These are phyloP conservation scores for Tuctoria greenei DNA, from an alignment of 176 grass and related monocot species.

Conservation along the genomic window DNA sequence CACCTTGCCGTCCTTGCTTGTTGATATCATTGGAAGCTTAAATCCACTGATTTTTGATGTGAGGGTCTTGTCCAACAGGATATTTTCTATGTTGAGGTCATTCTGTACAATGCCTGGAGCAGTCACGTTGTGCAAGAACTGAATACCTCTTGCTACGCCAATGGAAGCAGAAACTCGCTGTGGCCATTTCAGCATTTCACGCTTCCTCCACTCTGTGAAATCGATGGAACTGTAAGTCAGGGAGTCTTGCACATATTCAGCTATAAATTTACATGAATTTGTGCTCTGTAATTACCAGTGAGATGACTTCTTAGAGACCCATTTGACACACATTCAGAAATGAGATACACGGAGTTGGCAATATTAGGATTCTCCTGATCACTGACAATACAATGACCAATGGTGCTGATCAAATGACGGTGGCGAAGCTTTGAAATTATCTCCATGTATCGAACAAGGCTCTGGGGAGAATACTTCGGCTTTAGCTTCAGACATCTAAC, in stretches of 20 bases:
- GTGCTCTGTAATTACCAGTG: conserved; percentile 45
- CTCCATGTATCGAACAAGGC: conserved; percentile 72
- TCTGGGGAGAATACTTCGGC: conserved; percentile 65
- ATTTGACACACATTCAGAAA: conserved; percentile 64
- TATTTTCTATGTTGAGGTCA: conserved; percentile 61
- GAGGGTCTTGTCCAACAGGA: conserved; percentile 90
- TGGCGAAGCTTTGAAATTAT: conserved; percentile 73
- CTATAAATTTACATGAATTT: neutral
- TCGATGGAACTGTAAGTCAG: neutral
- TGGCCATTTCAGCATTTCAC: conserved; percentile 89
- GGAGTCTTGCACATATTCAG: neutral
- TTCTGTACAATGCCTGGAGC: conserved; percentile 67
- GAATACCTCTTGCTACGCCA: conserved; percentile 76
- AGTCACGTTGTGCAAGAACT: conserved; percentile 78
- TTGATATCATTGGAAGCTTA: conserved; percentile 64
- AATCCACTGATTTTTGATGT: conserved; percentile 78
- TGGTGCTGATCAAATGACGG: conserved; percentile 81
- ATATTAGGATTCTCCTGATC: conserved; percentile 49
- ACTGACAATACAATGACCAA: conserved; percentile 67
- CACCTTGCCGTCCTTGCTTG: conserved; percentile 80
- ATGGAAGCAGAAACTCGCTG: conserved; percentile 71
- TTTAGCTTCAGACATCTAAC: conserved; percentile 70
- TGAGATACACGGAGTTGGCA: conserved; percentile 49
- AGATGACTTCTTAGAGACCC: conserved; percentile 82
- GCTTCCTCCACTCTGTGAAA: conserved; percentile 70